phyloP scores from a whole-genome alignment of 257 asterid genomes.

The Forsythia viridissima region DNA sequence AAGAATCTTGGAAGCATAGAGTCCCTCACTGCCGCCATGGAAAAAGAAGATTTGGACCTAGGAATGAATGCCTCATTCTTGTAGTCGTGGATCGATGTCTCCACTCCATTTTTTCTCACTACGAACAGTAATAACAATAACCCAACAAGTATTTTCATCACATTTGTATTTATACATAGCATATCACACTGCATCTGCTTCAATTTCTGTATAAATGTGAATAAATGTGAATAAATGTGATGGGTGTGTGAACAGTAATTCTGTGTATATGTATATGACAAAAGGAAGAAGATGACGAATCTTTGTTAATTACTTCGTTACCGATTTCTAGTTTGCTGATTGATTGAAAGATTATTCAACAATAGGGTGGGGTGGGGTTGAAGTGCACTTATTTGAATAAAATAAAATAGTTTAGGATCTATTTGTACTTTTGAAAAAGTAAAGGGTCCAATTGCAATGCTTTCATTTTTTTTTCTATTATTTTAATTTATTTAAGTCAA shows the following conservation, averaged over 20 bases:
- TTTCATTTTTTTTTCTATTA: too few relatives aligned
- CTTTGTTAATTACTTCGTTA: not conserved
- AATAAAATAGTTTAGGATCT: too few relatives aligned
- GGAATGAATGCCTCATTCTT: conserved; percentile 79
- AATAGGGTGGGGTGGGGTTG: too few relatives aligned
- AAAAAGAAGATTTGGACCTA: conserved; percentile 87
- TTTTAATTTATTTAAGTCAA: too few relatives aligned
- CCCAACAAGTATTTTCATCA: conserved; percentile 29
- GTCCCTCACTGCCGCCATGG: conserved; percentile 98
- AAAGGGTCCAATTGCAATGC: too few relatives aligned
- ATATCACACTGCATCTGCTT: conserved; percentile 46
- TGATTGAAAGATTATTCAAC: too few relatives aligned
- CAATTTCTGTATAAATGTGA: not conserved
- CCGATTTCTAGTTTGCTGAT: too few relatives aligned
- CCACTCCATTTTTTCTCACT: conserved; percentile 43
- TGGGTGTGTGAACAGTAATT: not conserved
- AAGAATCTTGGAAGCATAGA: conserved; percentile 70
- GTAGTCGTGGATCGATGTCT: conserved; percentile 95
- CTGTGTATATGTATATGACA: too few relatives aligned
- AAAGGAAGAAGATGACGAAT: not conserved
- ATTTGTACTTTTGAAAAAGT: too few relatives aligned
- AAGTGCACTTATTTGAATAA: too few relatives aligned
- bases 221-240: too few relatives aligned
- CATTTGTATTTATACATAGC: conserved; percentile 22
- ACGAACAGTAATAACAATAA: conserved; percentile 36